Evolutionary conservation across 2,329 filamentous ascomycete genomes (phyloP), one percentile per base, ranked within the genome.

Genomic region (Curvularia sp.): DNA sequence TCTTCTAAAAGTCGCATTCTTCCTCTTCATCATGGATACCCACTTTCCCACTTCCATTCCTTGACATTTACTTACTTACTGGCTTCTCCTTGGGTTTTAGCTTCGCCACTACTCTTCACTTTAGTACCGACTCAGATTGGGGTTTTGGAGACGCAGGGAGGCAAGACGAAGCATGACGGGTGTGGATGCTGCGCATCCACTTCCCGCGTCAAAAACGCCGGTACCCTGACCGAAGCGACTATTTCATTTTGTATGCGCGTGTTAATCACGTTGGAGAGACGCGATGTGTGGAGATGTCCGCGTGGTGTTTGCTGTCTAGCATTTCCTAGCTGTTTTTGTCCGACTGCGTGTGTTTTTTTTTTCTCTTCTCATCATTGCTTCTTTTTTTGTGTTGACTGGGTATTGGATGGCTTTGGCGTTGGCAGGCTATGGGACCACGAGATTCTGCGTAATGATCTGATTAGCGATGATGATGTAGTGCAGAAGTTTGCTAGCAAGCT

Each of bases 1-100:
- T 78, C 63, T 77, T 77, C 65, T 78, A 75, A 62, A 46, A 45
- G 34, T 53, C 55, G 38, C 46, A 41, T 51, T 60, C 30, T 49
- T 21, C 54, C 64, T 60, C 55, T 60, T 63, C 61, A 66, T 62
- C 61, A 61, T 64, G 64, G 68, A 70, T 74, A 68, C 59, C 66
- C 48, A 54, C 21, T 53, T 60, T 3, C 32, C n/a, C 32, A 25
- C 56, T 59, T 32, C 55, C 41, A 25, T 57, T 56, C 50, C 66
- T 67, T 58, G 48, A 63, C 49, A 65, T 65, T 68, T 58, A 67
- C 64, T 72, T 49, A 70, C 66, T 63, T 66, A 51, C 52, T 55
- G 61, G 49, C 56, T 63, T 65, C 68, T 64, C 56, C 65, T 65
- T 73, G 66, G 52, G 55, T 66, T 65, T 56, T 60, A 68, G 63